phyloP scores from a whole-genome alignment of 179 eudicot species.

The Camellia oleifera region DNA sequence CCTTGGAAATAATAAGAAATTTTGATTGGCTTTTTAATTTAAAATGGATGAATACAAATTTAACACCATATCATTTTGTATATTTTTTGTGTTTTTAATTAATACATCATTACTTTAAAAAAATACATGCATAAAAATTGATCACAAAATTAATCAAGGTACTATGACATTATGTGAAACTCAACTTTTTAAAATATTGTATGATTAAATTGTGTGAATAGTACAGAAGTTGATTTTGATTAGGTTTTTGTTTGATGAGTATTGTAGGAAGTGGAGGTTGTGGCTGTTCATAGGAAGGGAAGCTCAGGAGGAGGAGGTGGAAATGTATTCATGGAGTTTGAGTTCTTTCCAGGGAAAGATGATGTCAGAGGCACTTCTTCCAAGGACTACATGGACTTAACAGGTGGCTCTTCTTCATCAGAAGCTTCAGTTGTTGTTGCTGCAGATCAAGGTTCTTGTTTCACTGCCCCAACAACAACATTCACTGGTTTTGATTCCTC shows the following conservation, averaged over 20 bases:
- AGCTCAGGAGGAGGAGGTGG: conserved; percentile 7
- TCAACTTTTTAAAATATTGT: too few relatives aligned
- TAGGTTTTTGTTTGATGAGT: neutral
- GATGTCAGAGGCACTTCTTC: conserved; percentile 9
- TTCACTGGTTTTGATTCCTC: conserved; percentile 15
- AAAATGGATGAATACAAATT: too few relatives aligned
- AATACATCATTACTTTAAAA: too few relatives aligned
- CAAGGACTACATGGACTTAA: conserved; percentile 15
- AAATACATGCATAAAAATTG: too few relatives aligned
- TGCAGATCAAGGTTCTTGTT: conserved; percentile 21
- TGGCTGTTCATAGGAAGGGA: conserved; percentile 47
- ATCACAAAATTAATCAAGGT: too few relatives aligned
- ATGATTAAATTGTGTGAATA: too few relatives aligned
- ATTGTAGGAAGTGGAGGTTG: conserved; percentile 30
- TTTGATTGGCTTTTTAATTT: too few relatives aligned
- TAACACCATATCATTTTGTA: too few relatives aligned
- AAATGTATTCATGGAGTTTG: conserved; percentile 53
- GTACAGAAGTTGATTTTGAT: too few relatives aligned
- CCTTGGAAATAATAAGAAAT: too few relatives aligned
- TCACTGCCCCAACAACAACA: conserved; percentile 25
- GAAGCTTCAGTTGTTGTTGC: conserved; percentile 10
- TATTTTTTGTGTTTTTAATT: too few relatives aligned
- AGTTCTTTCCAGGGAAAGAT: conserved; percentile 47
- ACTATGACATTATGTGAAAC: too few relatives aligned
- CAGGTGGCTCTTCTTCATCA: conserved; percentile 24